A percentile compares a stretch with the other conserved stretches of the same genome.
Evolutionary conservation across 2,329 filamentous ascomycete genomes (phyloP).

Genomic region (Waltergamsia citrina): DNA sequence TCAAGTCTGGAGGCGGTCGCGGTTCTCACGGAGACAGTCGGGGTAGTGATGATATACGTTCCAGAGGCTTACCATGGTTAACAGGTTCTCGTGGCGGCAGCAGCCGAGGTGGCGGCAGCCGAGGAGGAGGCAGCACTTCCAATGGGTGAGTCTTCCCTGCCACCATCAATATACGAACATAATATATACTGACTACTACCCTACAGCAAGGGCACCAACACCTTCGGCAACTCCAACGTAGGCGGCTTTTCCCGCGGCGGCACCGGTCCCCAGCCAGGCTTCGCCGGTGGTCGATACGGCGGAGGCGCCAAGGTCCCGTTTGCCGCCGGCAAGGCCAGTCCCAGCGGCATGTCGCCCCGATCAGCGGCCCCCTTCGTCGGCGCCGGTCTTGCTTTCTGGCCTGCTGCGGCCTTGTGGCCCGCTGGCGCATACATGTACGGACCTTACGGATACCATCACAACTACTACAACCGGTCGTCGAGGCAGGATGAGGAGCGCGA

Average conservation of each 20-base stretch:
- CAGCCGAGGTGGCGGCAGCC: slow-evolving; percentile 1
- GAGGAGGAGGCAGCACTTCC: neutral
- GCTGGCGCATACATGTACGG: slow-evolving; percentile 48
- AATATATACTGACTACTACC: slow-evolving; percentile 5
- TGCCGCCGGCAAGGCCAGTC: slow-evolving; percentile 38
- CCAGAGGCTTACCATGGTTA: no score
- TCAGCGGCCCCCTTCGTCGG: neutral
- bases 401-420: slow-evolving; percentile 49
- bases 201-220: slow-evolving; percentile 8
- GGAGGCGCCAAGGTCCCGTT: slow-evolving; percentile 55
- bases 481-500: slow-evolving; percentile 23
- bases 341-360: slow-evolving; percentile 34
- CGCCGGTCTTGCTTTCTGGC: slow-evolving; percentile 34
- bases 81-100: slow-evolving; percentile 1
- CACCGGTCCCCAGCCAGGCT: slow-evolving; percentile 45
- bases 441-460: slow-evolving; percentile 32
- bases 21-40: slow-evolving; percentile 4
- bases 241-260: slow-evolving; percentile 48
- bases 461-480: slow-evolving; percentile 40
- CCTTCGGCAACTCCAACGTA: slow-evolving; percentile 19
- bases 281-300: slow-evolving; percentile 56
- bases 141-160: slow-evolving; percentile 1
- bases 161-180: slow-evolving; percentile 4
- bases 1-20: slow-evolving; percentile 11
- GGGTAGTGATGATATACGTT: neutral